These are phyloP conservation scores for Lanmaoa pseudosensibilis DNA, from an alignment of 768 basidiomycete genomes.

Conservation along the genomic window DNA sequence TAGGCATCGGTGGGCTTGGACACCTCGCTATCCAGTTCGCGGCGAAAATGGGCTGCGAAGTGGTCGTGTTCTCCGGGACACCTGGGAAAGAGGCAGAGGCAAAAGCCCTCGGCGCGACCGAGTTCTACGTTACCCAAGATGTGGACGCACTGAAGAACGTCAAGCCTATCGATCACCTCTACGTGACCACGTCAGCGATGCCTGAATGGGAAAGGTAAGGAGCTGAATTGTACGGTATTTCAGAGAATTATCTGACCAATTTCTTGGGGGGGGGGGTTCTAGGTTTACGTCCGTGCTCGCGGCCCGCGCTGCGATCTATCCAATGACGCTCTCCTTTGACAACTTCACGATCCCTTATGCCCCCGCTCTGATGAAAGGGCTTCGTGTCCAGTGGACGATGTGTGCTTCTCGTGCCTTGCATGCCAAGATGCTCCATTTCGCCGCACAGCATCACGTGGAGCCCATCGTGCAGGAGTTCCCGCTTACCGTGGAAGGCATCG, in stretches of 20 bases:
- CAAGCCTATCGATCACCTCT: background rate
- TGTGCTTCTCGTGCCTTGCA: slow-evolving; percentile 6
- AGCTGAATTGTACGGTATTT: background rate
- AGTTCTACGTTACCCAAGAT: slow-evolving; percentile 18
- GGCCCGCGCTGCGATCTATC: slow-evolving; percentile 15
- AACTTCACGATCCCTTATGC: slow-evolving; percentile 15
- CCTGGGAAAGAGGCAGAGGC: slow-evolving; percentile 29
- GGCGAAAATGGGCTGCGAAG: slow-evolving; percentile 31
- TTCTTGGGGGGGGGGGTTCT: background rate
- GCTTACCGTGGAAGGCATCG: slow-evolving; percentile 25
- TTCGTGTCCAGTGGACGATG: slow-evolving; percentile 10
- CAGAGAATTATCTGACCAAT: background rate
- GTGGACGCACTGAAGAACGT: background rate
- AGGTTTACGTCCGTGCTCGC: slow-evolving; percentile 21
- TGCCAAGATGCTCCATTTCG: slow-evolving; percentile 28
- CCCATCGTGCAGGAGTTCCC: slow-evolving; percentile 31
- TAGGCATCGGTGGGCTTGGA: slow-evolving; percentile 32
- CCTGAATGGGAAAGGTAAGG: slow-evolving; percentile 14
- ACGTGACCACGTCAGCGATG: background rate
- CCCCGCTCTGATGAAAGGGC: slow-evolving; percentile 13
- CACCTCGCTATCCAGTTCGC: slow-evolving; percentile 32
- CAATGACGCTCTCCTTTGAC: slow-evolving; percentile 16
- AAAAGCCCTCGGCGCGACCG: slow-evolving; percentile 25
- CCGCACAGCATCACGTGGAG: slow-evolving; percentile 16
- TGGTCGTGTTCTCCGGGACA: slow-evolving; percentile 25